Percentiles rank a stretch among this genome's conserved stretches.
Conservation (phyloP, 495 filamentous ascomycete species). For the Penicillium maclennaniae region DNA sequence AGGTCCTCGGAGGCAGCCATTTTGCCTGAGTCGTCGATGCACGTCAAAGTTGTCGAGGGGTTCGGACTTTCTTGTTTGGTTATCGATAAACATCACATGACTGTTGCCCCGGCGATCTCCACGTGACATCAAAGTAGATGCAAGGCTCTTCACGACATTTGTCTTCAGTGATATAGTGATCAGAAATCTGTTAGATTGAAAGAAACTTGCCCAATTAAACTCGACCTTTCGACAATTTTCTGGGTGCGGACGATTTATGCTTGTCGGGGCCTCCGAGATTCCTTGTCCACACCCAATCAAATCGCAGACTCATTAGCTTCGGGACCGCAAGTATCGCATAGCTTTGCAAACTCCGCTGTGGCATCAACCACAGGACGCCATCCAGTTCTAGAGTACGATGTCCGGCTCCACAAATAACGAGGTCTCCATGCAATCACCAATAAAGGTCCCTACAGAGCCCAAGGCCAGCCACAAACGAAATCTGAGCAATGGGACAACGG, state of each 20-base stretch:
- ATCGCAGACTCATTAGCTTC: constrained; percentile 3
- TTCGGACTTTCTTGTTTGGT: constrained; percentile 17
- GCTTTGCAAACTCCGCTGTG: background rate
- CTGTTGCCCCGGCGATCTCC: constrained; percentile 36
- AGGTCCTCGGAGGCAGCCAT: constrained; percentile 56
- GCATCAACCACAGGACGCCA: background rate
- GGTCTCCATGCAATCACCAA: background rate
- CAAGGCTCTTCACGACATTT: background rate
- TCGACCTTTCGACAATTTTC: background rate
- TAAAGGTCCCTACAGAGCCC: background rate
- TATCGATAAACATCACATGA: constrained; percentile 45
- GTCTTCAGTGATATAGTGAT: background rate
- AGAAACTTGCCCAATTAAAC: background rate
- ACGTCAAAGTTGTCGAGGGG: constrained; percentile 6
- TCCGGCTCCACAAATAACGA: background rate
- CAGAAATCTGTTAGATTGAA: background rate
- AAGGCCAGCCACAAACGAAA: constrained; percentile 25
- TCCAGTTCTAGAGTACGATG: background rate
- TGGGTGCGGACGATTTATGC: background rate
- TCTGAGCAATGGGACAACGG: constrained; percentile 26
- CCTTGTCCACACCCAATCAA: constrained; percentile 11
- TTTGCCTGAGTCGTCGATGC: constrained; percentile 18
- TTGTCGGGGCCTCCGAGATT: background rate
- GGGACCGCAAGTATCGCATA: background rate
- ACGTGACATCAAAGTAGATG: constrained; percentile 18